phyloP scores from a whole-genome alignment of 768 basidiomycete genomes.

The Psilocybe azurescens region DNA sequence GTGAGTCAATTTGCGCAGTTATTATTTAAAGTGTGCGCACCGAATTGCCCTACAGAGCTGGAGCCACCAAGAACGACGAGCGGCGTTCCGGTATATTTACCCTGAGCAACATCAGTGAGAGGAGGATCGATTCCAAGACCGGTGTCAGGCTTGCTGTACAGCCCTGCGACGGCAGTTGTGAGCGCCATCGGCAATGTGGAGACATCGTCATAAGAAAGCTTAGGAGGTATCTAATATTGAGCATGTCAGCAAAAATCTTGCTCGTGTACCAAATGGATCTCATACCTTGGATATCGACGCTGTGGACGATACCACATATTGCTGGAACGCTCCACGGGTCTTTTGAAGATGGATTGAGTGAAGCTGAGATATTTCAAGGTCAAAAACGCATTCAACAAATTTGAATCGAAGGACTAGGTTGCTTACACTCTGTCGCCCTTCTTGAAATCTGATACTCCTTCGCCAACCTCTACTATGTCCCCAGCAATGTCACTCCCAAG shows the following conservation, averaged over 20 bases:
- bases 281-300: constrained; percentile 19
- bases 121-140: constrained; percentile 48
- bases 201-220: constrained; percentile 52
- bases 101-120: constrained; percentile 38
- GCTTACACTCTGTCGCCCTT: constrained; percentile 56
- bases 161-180: constrained; percentile 53
- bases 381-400: constrained; percentile 2
- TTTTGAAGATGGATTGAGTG: constrained; percentile 41
- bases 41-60: constrained; percentile 55
- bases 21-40: constrained; percentile 26
- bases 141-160: constrained; percentile 44
- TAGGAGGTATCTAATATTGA: constrained; percentile 46
- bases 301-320: constrained; percentile 34
- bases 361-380: constrained; percentile 1
- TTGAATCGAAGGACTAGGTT: constrained; percentile 10
- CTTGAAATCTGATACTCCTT: constrained; percentile 50
- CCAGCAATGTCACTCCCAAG: constrained; percentile 56
- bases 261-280: background rate
- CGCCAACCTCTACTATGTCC: constrained; percentile 52
- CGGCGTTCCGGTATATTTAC: constrained; percentile 48
- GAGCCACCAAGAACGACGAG: constrained; percentile 54
- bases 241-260: background rate
- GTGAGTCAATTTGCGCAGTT: background rate
- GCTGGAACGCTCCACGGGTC: constrained; percentile 47
- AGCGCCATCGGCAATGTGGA: constrained; percentile 53